Evolutionary conservation across 2,329 filamentous ascomycete species (phyloP).

Genomic region (Ophiostoma quercus): DNA sequence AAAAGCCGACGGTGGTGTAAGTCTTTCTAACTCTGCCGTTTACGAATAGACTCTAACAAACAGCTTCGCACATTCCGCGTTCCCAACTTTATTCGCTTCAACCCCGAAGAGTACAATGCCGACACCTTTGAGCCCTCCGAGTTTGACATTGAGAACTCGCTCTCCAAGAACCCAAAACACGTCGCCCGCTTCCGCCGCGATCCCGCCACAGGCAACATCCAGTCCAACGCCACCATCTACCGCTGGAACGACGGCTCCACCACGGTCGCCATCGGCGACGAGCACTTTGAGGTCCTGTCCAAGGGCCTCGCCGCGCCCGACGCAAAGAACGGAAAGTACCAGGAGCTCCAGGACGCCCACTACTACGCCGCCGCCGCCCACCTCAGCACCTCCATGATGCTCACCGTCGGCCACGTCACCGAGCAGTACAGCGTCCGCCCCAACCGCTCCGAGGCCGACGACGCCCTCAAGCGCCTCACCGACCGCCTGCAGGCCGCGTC

Average conservation of each 20-base stretch:
- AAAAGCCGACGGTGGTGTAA: constrained; percentile 37
- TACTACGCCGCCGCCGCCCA: constrained; percentile 72
- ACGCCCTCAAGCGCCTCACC: constrained; percentile 63
- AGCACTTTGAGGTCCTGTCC: constrained; percentile 69
- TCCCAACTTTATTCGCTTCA: constrained; percentile 65
- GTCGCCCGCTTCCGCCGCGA: constrained; percentile 67
- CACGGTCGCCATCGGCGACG: constrained; percentile 67
- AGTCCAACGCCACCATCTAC: constrained; percentile 70
- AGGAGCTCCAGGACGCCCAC: constrained; percentile 64
- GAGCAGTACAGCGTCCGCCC: constrained; percentile 66
- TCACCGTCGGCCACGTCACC: constrained; percentile 70
- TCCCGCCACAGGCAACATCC: constrained; percentile 57
- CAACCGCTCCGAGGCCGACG: constrained; percentile 63
- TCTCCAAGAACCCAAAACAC: constrained; percentile 53
- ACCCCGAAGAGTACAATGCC: constrained; percentile 61
- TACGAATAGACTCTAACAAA: background rate
- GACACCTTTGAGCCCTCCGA: constrained; percentile 59
- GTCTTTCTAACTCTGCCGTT: background rate
- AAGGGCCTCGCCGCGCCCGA: constrained; percentile 62
- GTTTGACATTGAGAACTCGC: constrained; percentile 50
- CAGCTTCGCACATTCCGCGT: constrained; percentile 67
- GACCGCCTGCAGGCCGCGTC: constrained; percentile 61
- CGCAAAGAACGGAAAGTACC: constrained; percentile 42
- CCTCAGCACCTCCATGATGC: constrained; percentile 60
- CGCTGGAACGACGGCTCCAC: constrained; percentile 76